A percentile compares a stretch with the other conserved stretches of the same genome.
Evolutionary conservation across 2,329 filamentous ascomycete genomes (phyloP).

Genomic region (Neopestalotiopsis rosae): DNA sequence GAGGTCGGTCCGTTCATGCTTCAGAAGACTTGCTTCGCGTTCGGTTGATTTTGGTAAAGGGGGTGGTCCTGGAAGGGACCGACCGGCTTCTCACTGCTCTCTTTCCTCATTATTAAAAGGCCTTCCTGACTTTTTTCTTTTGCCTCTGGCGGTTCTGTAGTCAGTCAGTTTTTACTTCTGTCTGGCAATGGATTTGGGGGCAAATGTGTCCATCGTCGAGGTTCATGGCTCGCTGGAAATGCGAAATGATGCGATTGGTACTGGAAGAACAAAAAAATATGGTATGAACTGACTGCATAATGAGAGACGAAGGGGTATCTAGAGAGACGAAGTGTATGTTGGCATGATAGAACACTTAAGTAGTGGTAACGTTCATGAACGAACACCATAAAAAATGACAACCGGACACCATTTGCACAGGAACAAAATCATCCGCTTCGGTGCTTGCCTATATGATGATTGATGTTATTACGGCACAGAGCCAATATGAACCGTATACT

Average conservation of each 20-base stretch:
- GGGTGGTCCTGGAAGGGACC: background rate
- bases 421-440: background rate
- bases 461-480: too few species aligned
- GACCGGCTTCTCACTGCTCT: background rate
- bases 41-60: background rate
- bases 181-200: background rate
- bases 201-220: background rate
- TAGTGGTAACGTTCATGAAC: conserved; percentile 2
- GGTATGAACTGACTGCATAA: conserved; percentile 6
- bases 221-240: conserved; percentile 1
- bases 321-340: conserved; percentile 8
- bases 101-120: background rate
- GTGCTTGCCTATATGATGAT: too few species aligned
- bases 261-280: background rate
- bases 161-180: background rate
- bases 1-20: conserved; percentile 13
- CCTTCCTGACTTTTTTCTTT: background rate
- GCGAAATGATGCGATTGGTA: background rate
- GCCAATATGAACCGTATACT: too few species aligned
- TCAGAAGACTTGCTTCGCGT: conserved; percentile 1
- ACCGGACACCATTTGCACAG: background rate
- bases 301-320: conserved; percentile 3
- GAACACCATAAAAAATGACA: conserved; percentile 2
- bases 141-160: background rate
- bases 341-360: conserved; percentile 7